Evolutionary conservation across 176 grass and related monocot genomes (phyloP).

Genomic region (Secale cereale): DNA sequence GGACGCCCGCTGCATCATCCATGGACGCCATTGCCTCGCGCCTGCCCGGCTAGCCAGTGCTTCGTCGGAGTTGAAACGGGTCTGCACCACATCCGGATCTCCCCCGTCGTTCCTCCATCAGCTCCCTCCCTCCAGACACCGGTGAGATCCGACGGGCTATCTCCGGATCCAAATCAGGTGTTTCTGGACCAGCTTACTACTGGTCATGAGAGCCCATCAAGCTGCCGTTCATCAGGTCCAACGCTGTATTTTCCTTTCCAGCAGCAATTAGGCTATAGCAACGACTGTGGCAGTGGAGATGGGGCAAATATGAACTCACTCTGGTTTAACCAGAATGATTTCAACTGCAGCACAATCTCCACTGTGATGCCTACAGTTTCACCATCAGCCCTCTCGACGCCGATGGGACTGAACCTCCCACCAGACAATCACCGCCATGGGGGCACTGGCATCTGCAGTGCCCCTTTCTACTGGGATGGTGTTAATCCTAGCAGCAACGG

Average conservation of each 20-base stretch:
- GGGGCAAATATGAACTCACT: constrained; percentile 35
- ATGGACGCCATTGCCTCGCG: too few relatives aligned
- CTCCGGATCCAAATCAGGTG: too few relatives aligned
- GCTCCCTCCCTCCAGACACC: too few relatives aligned
- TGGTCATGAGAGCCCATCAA: constrained; percentile 45
- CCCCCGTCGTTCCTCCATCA: too few relatives aligned
- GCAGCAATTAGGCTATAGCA: constrained; percentile 43
- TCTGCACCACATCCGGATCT: too few relatives aligned
- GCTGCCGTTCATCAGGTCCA: constrained; percentile 39
- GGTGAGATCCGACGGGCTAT: too few relatives aligned
- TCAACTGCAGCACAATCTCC: constrained; percentile 58
- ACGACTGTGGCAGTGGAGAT: constrained; percentile 35
- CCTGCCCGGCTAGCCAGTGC: too few relatives aligned
- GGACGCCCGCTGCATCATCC: too few relatives aligned
- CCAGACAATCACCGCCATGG: constrained; percentile 41
- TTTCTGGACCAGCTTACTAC: constrained; percentile 46
- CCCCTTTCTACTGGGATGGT: constrained; percentile 57
- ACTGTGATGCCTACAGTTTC: constrained; percentile 49
- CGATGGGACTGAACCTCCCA: constrained; percentile 43
- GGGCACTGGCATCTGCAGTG: constrained; percentile 21
- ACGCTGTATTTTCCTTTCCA: constrained; percentile 50
- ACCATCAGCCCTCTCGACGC: constrained; percentile 47
- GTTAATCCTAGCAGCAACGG: constrained; percentile 55
- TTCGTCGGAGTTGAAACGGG: too few relatives aligned
- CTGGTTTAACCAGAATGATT: constrained; percentile 68